phyloP scores from a whole-genome alignment of 768 basidiomycete genomes.

The Phaffia australis region DNA sequence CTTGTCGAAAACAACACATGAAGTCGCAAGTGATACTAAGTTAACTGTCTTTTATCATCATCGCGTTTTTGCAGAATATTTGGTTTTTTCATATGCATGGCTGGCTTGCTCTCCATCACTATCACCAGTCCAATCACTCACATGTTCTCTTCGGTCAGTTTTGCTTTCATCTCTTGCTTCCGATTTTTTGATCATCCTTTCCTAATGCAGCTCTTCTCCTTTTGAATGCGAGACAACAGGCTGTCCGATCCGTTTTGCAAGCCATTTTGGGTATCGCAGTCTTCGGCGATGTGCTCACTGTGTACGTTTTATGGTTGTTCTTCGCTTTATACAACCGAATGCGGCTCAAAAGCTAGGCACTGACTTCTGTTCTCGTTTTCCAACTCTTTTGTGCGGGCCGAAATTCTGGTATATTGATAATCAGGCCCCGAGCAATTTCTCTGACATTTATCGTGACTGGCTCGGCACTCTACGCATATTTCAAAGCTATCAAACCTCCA shows the following conservation, averaged over 20 bases:
- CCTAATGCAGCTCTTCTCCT: constrained; percentile 6
- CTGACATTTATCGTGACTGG: constrained; percentile 35
- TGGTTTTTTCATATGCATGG: constrained; percentile 91
- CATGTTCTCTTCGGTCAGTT: constrained; percentile 72
- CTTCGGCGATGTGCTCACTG: constrained; percentile 23
- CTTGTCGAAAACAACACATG: neutral
- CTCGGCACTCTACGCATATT: constrained; percentile 36
- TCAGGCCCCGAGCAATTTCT: constrained; percentile 32
- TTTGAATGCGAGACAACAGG: constrained; percentile 37
- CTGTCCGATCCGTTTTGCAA: constrained; percentile 23
- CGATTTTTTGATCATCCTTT: neutral
- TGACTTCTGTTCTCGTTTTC: no score
- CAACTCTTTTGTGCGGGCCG: no score
- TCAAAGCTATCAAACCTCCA: constrained; percentile 28
- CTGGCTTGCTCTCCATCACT: constrained; percentile 85
- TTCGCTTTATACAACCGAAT: neutral
- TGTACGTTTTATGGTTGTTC: constrained; percentile 9
- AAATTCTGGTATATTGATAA: neutral
- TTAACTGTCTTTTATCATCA: neutral
- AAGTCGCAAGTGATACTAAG: no score
- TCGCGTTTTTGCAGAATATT: constrained; percentile 60
- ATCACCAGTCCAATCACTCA: constrained; percentile 96
- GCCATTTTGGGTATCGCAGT: constrained; percentile 21
- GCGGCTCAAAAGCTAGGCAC: no score
- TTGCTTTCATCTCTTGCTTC: constrained; percentile 13